phyloP scores from a whole-genome alignment of 176 grass and related monocot species.

The Triticum turgidum region DNA sequence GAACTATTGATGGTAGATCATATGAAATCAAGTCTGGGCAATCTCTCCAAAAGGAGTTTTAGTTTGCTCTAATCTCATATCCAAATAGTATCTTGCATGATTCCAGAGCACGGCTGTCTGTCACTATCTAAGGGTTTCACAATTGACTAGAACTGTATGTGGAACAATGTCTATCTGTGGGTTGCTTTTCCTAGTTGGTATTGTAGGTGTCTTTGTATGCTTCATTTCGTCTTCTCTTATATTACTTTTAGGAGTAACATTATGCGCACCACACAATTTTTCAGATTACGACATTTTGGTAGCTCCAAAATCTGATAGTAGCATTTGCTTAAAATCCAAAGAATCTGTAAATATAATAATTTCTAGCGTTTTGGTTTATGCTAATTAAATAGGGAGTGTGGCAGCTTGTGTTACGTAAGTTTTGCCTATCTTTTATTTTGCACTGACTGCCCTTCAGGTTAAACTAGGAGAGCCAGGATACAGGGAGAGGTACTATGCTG shows the following conservation, averaged over 20 bases:
- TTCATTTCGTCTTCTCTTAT: not conserved
- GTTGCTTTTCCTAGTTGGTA: not conserved
- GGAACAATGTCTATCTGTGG: not conserved
- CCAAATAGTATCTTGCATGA: not conserved
- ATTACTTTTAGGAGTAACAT: not conserved
- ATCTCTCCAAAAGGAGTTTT: not conserved
- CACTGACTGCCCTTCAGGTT: constrained; percentile 53
- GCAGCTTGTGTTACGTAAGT: not conserved
- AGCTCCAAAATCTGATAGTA: not conserved
- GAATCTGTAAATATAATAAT: constrained; percentile 2
- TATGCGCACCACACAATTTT: not conserved
- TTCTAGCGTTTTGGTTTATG: not conserved
- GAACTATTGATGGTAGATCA: not conserved
- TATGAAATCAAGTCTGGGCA: not conserved
- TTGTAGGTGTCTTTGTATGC: not conserved
- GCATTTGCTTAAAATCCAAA: not conserved
- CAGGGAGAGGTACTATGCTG: constrained; percentile 81
- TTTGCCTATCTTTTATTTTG: constrained; percentile 21
- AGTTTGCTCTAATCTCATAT: not conserved
- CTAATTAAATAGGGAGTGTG: not conserved
- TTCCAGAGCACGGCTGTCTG: not conserved
- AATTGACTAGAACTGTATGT: not conserved
- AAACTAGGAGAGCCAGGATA: constrained; percentile 94
- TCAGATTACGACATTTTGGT: not conserved
- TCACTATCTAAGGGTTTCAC: not conserved